Evolutionary conservation across 257 asterid genomes (phyloP), one percentile per base, ranked within the genome.

Genomic region (Solanum sitiens): DNA sequence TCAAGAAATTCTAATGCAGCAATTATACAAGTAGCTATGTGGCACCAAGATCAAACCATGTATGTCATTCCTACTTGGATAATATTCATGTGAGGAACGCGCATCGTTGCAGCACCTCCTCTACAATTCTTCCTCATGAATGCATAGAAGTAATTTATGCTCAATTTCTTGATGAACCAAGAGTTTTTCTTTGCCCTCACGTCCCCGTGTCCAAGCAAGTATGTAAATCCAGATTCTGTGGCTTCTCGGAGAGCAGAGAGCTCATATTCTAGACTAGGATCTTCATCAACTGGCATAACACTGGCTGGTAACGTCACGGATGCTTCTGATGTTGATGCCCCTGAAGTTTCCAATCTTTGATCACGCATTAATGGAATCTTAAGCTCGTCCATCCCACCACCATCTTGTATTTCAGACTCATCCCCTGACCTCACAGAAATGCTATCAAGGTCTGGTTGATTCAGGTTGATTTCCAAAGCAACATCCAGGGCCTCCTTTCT

Each of bases 121-220:
- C 99, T 94, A 91, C 99, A 97, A 88, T 96, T 97, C 89, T 90
- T 91, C 95, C 98, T 94, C 94, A 97, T 88, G 91, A 95, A 97
- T 6, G 98, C 95, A 32, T 97, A 97, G 86, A 96, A 94, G 89
- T 97, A 97, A 89, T 96, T 96, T 85, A 97, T 94, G 2, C 89
- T 92, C 70, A 97, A 89, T 82, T 96, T 97, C 94, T 97, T 97
- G 32, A 96, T 3, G 87, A 97, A 97, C 92, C 91, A 88, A 1
- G 99, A 95, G 76, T 93, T 89, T 91, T 96, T 97, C 90, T 93
- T 94, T 10, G 98, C 99, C 79, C 99, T 87, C 88, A 97, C 97
- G 11, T 95, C 98, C 6, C 98, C 98, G 9, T 96, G 96, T 63
- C 98, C 98, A 1, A 97, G 93, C 94, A 97, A 84, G 89, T 96